These are phyloP conservation scores for Lanzia echinophila DNA, from an alignment of 2,329 filamentous ascomycete species.

Conservation along the genomic window DNA sequence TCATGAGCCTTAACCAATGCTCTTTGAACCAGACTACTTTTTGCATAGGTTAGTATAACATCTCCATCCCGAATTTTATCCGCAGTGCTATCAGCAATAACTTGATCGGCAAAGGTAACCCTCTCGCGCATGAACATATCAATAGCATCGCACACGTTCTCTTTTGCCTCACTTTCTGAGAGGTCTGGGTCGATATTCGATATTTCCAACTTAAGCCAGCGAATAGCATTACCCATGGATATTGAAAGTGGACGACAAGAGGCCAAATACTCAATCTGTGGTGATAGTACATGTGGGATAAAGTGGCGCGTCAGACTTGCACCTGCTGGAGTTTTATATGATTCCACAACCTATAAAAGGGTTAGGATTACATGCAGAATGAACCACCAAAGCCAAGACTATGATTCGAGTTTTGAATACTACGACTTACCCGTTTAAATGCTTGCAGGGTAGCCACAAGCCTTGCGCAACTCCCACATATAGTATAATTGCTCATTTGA, in stretches of 20 bases:
- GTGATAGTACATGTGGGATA: constrained; percentile 82
- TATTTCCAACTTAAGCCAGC: constrained; percentile 89
- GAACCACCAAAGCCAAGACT: neutral
- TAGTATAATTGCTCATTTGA: constrained; percentile 73
- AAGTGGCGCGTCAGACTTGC: constrained; percentile 86
- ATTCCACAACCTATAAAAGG: constrained; percentile 66
- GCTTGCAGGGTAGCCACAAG: constrained; percentile 82
- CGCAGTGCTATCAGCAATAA: constrained; percentile 72
- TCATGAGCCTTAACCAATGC: constrained; percentile 67
- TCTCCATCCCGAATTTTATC: constrained; percentile 73
- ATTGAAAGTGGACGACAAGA: constrained; percentile 94
- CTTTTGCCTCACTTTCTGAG: constrained; percentile 76
- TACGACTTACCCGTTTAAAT: constrained; percentile 67
- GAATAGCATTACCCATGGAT: constrained; percentile 93
- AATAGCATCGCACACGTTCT: constrained; percentile 69
- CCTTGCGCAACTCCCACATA: constrained; percentile 84
- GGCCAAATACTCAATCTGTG: constrained; percentile 91
- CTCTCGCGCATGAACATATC: constrained; percentile 88
- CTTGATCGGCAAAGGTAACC: constrained; percentile 77
- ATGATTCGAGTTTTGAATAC: neutral
- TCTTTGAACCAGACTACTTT: constrained; percentile 79
- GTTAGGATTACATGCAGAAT: neutral
- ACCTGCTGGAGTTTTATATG: constrained; percentile 82
- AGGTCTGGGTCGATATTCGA: constrained; percentile 83
- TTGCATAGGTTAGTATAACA: constrained; percentile 79